Conservation (phyloP, 805 yeast genomes). For the Hanseniaspora nectarophila region DNA sequence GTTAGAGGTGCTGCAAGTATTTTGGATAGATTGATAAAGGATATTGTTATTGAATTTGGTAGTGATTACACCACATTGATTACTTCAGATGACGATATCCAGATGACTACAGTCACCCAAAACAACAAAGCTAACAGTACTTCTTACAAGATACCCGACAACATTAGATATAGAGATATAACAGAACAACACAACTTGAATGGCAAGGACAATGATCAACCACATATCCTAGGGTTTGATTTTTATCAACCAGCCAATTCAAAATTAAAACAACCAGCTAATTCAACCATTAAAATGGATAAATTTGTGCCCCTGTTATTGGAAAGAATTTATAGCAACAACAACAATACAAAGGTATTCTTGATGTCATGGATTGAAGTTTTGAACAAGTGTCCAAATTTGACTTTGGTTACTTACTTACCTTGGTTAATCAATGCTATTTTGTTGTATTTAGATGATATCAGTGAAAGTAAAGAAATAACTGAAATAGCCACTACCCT, state of each 20-base stretch:
- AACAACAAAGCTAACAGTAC: conserved; percentile 43
- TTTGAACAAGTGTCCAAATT: conserved; percentile 84
- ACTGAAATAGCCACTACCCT: conserved; percentile 73
- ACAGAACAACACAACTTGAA: conserved; percentile 30
- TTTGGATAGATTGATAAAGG: conserved; percentile 79
- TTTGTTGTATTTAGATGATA: conserved; percentile 24
- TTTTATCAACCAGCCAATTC: conserved; percentile 4
- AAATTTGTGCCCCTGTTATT: conserved; percentile 83
- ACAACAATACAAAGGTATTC: conserved; percentile 85
- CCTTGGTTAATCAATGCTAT: conserved; percentile 73
- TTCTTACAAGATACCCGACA: conserved; percentile 29
- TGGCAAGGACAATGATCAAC: conserved; percentile 32
- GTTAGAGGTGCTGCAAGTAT: conserved; percentile 94
- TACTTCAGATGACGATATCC: conserved; percentile 37
- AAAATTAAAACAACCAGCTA: neutral
- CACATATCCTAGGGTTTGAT: neutral
- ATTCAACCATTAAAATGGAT: conserved; percentile 21
- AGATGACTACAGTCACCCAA: conserved; percentile 33
- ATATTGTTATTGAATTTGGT: conserved; percentile 89
- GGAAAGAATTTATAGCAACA: conserved; percentile 83
- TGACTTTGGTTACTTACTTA: conserved; percentile 72
- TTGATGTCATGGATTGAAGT: conserved; percentile 87
- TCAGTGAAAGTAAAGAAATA: conserved; percentile 50
- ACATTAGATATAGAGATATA: conserved; percentile 8
- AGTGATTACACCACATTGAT: conserved; percentile 43